Conservation (phyloP, 495 filamentous ascomycete species). For the Zalerion maritima region DNA sequence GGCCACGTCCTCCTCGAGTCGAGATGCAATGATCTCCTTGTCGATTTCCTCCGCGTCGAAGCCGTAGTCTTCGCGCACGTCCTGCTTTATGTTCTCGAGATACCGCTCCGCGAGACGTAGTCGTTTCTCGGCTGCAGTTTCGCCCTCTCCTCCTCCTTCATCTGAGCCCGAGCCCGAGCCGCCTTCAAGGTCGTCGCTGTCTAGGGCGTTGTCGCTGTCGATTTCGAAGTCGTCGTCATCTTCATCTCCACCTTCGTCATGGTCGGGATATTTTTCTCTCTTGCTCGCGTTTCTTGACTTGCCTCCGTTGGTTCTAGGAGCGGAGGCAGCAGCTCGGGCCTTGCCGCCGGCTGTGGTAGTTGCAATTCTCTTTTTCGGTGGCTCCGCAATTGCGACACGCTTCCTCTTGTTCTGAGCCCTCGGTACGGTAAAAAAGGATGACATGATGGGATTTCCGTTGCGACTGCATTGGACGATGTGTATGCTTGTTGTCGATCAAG, state of each 20-base stretch:
- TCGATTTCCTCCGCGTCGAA: constrained; percentile 93
- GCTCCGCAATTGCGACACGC: constrained; percentile 26
- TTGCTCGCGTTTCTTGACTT: constrained; percentile 38
- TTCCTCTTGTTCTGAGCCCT: constrained; percentile 72
- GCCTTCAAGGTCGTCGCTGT: constrained; percentile 27
- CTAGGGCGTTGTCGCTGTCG: constrained; percentile 18
- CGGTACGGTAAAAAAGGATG: constrained; percentile 74
- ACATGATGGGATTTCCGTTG: constrained; percentile 47
- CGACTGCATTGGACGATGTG: no score
- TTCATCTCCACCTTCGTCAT: constrained; percentile 47
- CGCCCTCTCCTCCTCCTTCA: constrained; percentile 44
- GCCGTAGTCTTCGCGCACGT: constrained; percentile 59
- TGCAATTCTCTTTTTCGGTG: constrained; percentile 31
- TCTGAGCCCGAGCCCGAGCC: constrained; percentile 39
- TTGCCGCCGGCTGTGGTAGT: constrained; percentile 20
- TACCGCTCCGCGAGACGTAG: constrained; percentile 85
- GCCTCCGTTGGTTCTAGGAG: constrained; percentile 41
- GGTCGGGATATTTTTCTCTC: constrained; percentile 85
- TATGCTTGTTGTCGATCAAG: no score
- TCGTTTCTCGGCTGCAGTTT: constrained; percentile 78
- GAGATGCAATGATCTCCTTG: constrained; percentile 74
- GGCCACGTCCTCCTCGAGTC: constrained; percentile 82
- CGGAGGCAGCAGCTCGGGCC: constrained; percentile 29
- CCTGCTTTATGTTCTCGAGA: constrained; percentile 71
- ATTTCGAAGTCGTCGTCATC: constrained; percentile 10